phyloP scores from a whole-genome alignment of 2,329 filamentous ascomycete genomes.

The Trichoderma atroviride region DNA sequence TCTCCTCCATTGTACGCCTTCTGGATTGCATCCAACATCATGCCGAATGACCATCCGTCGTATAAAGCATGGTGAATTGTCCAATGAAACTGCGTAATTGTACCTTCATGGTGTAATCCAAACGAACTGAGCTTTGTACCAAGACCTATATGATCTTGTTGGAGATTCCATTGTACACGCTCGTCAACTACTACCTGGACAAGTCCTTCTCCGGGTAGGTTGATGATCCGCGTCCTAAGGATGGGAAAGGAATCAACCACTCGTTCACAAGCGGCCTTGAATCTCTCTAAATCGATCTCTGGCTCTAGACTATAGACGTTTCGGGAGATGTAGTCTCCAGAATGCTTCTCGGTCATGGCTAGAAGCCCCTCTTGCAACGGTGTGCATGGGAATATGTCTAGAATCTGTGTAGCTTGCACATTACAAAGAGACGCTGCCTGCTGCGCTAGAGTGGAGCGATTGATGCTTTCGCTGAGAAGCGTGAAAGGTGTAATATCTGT shows the following conservation, averaged over 20 bases:
- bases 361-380: conserved; percentile 4
- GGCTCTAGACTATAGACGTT: neutral
- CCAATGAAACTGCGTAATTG: neutral
- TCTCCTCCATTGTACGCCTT: neutral
- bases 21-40: neutral
- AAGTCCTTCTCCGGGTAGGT: neutral
- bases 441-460: neutral
- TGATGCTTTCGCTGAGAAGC: neutral
- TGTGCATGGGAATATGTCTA: conserved; percentile 3
- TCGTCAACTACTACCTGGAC: neutral
- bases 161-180: neutral
- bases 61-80: neutral
- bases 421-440: neutral
- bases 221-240: neutral
- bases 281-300: neutral
- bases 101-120: neutral
- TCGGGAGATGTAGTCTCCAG: neutral
- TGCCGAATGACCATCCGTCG: neutral
- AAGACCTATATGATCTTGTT: neutral
- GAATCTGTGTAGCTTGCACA: neutral
- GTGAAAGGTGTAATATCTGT: neutral
- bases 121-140: neutral
- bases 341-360: neutral
- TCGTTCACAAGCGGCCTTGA: neutral
- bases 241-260: neutral